These are phyloP conservation scores for Cytospora paraplurivora DNA, from an alignment of 2,329 filamentous ascomycete species.

Conservation along the genomic window DNA sequence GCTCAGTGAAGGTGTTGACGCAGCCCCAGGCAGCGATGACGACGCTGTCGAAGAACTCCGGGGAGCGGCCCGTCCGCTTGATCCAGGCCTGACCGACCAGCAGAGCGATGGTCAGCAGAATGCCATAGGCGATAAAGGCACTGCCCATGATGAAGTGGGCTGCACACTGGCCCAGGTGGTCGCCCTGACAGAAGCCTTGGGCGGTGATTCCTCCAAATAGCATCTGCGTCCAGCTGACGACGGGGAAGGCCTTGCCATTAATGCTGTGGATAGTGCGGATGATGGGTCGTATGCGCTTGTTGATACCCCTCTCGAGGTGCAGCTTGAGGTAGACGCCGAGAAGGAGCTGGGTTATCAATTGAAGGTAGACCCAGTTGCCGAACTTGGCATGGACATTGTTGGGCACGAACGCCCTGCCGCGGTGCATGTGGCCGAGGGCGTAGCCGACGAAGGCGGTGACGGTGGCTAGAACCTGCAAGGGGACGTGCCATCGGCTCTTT, in stretches of 20 bases:
- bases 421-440: constrained; percentile 88
- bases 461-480: constrained; percentile 75
- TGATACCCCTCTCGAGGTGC: constrained; percentile 82
- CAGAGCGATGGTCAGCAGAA: constrained; percentile 81
- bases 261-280: constrained; percentile 76
- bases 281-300: constrained; percentile 73
- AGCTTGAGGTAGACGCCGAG: constrained; percentile 86
- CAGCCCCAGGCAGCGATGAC: constrained; percentile 95
- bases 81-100: constrained; percentile 89
- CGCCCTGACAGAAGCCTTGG: constrained; percentile 87
- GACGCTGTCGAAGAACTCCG: constrained; percentile 94
- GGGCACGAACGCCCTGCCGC: constrained; percentile 79
- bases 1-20: constrained; percentile 97
- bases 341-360: constrained; percentile 74
- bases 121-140: constrained; percentile 92
- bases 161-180: constrained; percentile 88
- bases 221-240: constrained; percentile 91
- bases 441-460: constrained; percentile 80
- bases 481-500: constrained; percentile 92
- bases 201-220: constrained; percentile 92
- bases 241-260: constrained; percentile 82
- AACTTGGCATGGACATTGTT: constrained; percentile 80
- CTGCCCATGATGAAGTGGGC: constrained; percentile 99
- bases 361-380: constrained; percentile 76
- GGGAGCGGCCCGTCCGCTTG: constrained; percentile 77